Evolutionary conservation across 148 eudicot species (phyloP).

Genomic region (Polygonum aviculare): DNA sequence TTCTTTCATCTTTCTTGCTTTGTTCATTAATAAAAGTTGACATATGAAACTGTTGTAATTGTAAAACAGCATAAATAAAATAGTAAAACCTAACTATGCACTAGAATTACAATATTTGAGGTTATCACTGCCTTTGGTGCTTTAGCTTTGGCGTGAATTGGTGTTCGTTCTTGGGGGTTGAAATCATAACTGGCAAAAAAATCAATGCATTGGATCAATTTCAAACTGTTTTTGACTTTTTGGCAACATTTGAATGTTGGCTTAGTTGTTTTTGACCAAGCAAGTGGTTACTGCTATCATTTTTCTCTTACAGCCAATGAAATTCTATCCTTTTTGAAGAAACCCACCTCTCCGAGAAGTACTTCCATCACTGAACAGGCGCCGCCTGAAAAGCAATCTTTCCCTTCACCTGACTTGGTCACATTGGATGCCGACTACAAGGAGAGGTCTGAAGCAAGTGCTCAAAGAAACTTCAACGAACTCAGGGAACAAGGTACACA

Average conservation of each 20-base stretch:
- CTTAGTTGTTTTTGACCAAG: background rate
- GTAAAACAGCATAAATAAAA: background rate
- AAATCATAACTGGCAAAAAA: background rate
- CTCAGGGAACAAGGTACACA: conserved; percentile 17
- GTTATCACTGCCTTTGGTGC: background rate
- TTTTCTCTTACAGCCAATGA: conserved; percentile 42
- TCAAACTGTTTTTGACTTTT: background rate
- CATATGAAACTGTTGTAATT: background rate
- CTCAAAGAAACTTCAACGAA: conserved; percentile 17
- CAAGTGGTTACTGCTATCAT: background rate
- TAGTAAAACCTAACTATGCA: background rate
- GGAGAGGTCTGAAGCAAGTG: background rate
- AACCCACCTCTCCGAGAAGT: conserved; percentile 26
- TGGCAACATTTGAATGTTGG: background rate
- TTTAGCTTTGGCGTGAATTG: background rate
- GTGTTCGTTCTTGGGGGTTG: background rate
- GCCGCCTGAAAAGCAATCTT: conserved; percentile 19
- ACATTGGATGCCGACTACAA: conserved; percentile 12
- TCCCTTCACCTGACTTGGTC: conserved; percentile 24
- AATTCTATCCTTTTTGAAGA: conserved; percentile 59
- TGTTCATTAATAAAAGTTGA: background rate
- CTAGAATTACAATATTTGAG: background rate
- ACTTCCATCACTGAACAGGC: conserved; percentile 15
- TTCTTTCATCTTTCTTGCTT: background rate
- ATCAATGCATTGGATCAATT: background rate